These are phyloP conservation scores for Quercus variabilis DNA, from an alignment of 306 rosid species.

Conservation along the genomic window DNA sequence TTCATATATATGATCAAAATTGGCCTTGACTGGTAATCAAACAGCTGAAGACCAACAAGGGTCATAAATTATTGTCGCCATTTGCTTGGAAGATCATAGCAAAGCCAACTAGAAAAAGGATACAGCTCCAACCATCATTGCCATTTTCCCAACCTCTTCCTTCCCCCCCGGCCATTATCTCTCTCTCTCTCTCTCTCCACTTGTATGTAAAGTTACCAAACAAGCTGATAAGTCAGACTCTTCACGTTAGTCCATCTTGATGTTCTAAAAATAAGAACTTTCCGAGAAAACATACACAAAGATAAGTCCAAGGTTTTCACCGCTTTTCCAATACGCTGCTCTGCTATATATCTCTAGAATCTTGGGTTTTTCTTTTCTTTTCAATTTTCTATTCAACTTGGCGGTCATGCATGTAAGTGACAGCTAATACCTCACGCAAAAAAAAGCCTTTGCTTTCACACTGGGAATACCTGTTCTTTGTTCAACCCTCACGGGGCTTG, in stretches of 20 bases:
- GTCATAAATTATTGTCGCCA: neutral
- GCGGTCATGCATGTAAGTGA: constrained; percentile 27
- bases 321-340: neutral
- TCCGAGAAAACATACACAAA: constrained; percentile 23
- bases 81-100: neutral
- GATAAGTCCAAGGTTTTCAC: constrained; percentile 2
- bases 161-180: neutral
- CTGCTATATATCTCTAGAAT: neutral
- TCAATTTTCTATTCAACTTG: neutral
- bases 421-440: constrained; percentile 49
- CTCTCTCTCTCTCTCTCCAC: constrained; percentile 6
- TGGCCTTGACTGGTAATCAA: too few species aligned
- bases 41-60: too few species aligned
- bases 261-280: constrained; percentile 37
- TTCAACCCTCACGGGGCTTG: too few species aligned
- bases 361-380: neutral
- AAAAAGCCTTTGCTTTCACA: constrained; percentile 54
- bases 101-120: neutral
- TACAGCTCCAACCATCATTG: constrained; percentile 9
- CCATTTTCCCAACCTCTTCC: neutral
- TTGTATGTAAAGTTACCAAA: constrained; percentile 28
- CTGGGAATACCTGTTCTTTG: constrained; percentile 18
- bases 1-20: too few species aligned
- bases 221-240: constrained; percentile 43
- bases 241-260: constrained; percentile 24